Percentiles rank a stretch among this genome's conserved stretches.
phyloP scores from a whole-genome alignment of 495 filamentous ascomycete genomes.

The Cairneyella variabilis region DNA sequence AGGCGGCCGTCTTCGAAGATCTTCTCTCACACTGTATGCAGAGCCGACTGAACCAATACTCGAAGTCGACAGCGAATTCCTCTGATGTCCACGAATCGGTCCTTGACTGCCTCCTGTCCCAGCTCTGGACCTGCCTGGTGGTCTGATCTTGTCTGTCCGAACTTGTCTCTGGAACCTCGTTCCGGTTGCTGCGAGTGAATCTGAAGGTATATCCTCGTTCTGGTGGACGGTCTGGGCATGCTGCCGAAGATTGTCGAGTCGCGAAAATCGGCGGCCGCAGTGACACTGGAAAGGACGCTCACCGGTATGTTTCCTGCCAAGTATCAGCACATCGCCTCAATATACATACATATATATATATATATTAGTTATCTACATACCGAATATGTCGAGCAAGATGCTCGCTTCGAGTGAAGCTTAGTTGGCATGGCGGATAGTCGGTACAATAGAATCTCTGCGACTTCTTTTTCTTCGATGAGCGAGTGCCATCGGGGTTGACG shows the following conservation, averaged over 20 bases:
- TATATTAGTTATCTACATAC: conserved; percentile 49
- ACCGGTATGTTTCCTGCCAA: conserved; percentile 88
- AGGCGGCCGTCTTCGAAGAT: conserved; percentile 68
- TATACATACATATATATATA: too few species aligned
- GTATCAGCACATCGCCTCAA: too few species aligned
- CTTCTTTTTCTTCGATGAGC: conserved; percentile 86
- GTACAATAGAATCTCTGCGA: conserved; percentile 96
- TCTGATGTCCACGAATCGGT: conserved; percentile 68
- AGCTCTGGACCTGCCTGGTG: conserved; percentile 67
- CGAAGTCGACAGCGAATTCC: conserved; percentile 77
- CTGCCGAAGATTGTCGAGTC: conserved; percentile 91
- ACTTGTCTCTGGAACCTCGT: conserved; percentile 94
- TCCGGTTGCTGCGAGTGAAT: conserved; percentile 90
- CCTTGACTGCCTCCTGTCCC: conserved; percentile 63
- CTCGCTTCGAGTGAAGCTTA: conserved; percentile 96
- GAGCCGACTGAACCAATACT: conserved; percentile 78
- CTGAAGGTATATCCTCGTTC: conserved; percentile 92
- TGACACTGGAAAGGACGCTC: conserved; percentile 98
- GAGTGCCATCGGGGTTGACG: conserved; percentile 57
- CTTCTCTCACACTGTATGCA: conserved; percentile 55
- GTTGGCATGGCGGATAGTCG: conserved; percentile 90
- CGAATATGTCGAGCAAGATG: conserved; percentile 93
- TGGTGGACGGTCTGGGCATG: conserved; percentile 98
- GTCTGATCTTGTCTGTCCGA: conserved; percentile 69
- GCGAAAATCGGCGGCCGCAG: conserved; percentile 91